Conservation (phyloP, 768 basidiomycete genomes). For the Nidularia pulvinata region DNA sequence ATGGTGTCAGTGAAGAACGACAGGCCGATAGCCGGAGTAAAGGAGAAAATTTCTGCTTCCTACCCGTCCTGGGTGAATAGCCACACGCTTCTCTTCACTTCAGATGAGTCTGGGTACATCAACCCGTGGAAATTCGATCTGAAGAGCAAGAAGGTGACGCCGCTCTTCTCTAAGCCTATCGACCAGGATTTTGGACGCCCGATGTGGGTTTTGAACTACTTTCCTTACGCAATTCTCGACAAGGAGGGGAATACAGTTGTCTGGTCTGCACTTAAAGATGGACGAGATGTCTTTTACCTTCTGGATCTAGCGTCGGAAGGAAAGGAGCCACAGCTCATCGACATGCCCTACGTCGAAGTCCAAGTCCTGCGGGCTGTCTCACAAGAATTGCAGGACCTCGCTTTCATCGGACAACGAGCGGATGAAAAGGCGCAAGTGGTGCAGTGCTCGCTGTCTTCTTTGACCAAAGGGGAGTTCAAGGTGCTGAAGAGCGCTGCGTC, state of each 20-base stretch:
- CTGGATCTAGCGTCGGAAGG: conserved; percentile 27
- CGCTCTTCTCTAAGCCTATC: conserved; percentile 42
- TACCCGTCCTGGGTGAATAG: conserved; percentile 1
- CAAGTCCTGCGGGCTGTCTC: conserved; percentile 30
- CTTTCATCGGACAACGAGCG: conserved; percentile 41
- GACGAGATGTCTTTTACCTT: conserved; percentile 35
- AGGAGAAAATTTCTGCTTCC: conserved; percentile 28
- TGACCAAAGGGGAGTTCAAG: background rate
- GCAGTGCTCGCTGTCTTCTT: conserved; percentile 16
- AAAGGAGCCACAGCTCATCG: conserved; percentile 24
- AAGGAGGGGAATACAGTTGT: conserved; percentile 25
- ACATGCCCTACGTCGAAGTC: conserved; percentile 41
- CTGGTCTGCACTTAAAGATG: conserved; percentile 39
- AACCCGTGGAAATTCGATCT: conserved; percentile 59
- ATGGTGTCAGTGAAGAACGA: background rate
- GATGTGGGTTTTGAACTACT: conserved; percentile 52
- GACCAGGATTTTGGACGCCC: conserved; percentile 57
- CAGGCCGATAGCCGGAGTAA: background rate
- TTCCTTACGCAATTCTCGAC: conserved; percentile 45
- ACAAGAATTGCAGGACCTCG: conserved; percentile 21
- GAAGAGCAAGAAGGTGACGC: conserved; percentile 20
- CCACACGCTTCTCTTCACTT: background rate
- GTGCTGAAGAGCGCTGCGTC: conserved; percentile 3
- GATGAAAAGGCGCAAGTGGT: conserved; percentile 35
- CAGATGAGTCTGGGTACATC: conserved; percentile 29